A percentile compares a stretch with the other conserved stretches of the same genome.
Conservation (phyloP, 257 asterid genomes). For the Solanum peruvianum region DNA sequence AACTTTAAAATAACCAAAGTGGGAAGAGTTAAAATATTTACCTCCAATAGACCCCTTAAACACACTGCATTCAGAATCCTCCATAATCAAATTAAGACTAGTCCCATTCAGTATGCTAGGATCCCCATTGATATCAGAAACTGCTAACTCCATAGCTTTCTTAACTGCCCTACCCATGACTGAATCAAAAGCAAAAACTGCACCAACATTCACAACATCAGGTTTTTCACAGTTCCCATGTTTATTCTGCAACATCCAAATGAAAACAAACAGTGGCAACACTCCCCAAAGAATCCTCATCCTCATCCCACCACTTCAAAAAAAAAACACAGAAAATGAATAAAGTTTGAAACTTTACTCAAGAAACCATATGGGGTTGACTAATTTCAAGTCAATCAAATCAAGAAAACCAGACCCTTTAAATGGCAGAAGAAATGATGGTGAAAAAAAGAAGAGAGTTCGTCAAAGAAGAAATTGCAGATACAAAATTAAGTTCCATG, state of each 20-base stretch:
- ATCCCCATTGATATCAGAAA: constrained; percentile 35
- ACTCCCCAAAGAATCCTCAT: background rate
- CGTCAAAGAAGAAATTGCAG: background rate
- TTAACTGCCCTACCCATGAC: constrained; percentile 36
- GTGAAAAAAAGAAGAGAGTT: background rate
- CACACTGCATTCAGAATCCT: constrained; percentile 30
- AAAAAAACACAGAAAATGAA: background rate
- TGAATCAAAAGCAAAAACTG: constrained; percentile 26
- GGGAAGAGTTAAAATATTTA: background rate
- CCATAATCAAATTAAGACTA: constrained; percentile 14
- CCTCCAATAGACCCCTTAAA: constrained; percentile 35
- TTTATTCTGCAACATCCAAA: background rate
- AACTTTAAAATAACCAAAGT: background rate
- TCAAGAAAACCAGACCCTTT: background rate
- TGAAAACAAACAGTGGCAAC: background rate
- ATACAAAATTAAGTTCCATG: background rate
- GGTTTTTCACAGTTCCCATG: constrained; percentile 17
- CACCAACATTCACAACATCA: constrained; percentile 27
- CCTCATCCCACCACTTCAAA: background rate
- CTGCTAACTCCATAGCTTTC: constrained; percentile 40
- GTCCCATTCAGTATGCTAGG: constrained; percentile 27
- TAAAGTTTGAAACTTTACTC: background rate
- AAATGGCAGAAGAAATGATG: background rate
- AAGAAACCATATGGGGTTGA: background rate
- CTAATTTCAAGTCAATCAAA: background rate